Conservation (phyloP, 495 filamentous ascomycete genomes). For the Filosporella fistucella region DNA sequence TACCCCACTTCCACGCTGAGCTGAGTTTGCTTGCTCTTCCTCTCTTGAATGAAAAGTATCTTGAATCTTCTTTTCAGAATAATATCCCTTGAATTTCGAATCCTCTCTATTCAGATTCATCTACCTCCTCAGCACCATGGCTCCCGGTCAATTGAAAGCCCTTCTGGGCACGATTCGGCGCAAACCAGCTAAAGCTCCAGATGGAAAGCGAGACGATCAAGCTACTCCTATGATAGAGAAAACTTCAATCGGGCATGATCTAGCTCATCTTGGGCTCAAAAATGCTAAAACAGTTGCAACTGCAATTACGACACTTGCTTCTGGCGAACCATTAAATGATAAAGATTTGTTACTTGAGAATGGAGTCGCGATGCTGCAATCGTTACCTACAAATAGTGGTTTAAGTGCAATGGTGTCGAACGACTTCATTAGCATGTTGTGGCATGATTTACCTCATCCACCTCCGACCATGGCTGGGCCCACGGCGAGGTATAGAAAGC, state of each 20-base stretch:
- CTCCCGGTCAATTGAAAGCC: constrained; percentile 20
- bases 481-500: constrained; percentile 47
- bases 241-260: constrained; percentile 27
- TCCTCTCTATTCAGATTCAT: neutral
- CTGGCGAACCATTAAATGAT: constrained; percentile 32
- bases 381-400: constrained; percentile 27
- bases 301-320: constrained; percentile 27
- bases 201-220: constrained; percentile 29
- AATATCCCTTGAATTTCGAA: too few relatives aligned
- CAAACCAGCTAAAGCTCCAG: constrained; percentile 28
- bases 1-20: too few relatives aligned
- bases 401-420: constrained; percentile 36
- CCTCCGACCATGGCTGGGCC: constrained; percentile 26
- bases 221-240: constrained; percentile 17
- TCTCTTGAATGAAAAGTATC: too few relatives aligned
- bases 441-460: constrained; percentile 57
- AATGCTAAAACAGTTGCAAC: constrained; percentile 23
- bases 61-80: too few relatives aligned
- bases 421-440: constrained; percentile 64
- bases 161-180: constrained; percentile 27
- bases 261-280: constrained; percentile 26
- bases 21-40: too few relatives aligned
- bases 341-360: constrained; percentile 32
- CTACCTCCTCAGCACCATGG: constrained; percentile 5
- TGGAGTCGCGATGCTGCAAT: constrained; percentile 33